Conservation (phyloP, 352 stramenopile genomes). For the Lagenidium giganteum region DNA sequence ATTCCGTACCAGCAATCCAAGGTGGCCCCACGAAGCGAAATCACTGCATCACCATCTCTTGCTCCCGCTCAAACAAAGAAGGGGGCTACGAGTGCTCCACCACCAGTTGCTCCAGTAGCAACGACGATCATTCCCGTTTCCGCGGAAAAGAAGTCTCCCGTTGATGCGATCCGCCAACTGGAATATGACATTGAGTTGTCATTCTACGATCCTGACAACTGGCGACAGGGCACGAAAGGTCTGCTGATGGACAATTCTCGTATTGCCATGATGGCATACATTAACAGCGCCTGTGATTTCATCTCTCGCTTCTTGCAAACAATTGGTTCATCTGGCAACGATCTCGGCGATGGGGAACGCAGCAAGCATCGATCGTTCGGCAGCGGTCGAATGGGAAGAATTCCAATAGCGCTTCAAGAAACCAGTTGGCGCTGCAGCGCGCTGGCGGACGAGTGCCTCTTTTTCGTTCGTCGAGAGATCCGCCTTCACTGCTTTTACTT, state of each 20-base stretch:
- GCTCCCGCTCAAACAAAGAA: background rate
- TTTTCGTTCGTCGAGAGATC: conserved; percentile 74
- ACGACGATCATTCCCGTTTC: too few relatives aligned
- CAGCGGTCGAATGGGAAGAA: too few relatives aligned
- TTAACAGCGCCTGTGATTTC: conserved; percentile 70
- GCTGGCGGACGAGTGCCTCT: conserved; percentile 68
- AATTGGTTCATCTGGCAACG: conserved; percentile 3
- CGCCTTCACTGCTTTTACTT: conserved; percentile 75
- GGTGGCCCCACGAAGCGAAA: conserved; percentile 9
- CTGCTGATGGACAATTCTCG: conserved; percentile 72
- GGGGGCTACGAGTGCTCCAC: background rate
- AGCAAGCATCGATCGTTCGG: conserved; percentile 17
- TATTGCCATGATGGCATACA: conserved; percentile 73
- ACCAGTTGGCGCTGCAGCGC: conserved; percentile 69
- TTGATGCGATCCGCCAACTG: conserved; percentile 42
- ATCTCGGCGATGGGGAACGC: too few relatives aligned
- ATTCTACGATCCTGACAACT: conserved; percentile 53
- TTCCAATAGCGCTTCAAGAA: conserved; percentile 38
- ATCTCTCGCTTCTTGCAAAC: conserved; percentile 52
- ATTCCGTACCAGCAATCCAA: conserved; percentile 54
- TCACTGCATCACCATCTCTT: too few relatives aligned
- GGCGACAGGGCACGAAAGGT: conserved; percentile 35
- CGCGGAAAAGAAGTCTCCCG: conserved; percentile 11
- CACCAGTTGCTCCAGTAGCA: background rate
- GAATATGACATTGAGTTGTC: conserved; percentile 61